Evolutionary conservation across 2,329 filamentous ascomycete genomes (phyloP), one percentile per base, ranked within the genome.

Genomic region (Chaetomium sp.): DNA sequence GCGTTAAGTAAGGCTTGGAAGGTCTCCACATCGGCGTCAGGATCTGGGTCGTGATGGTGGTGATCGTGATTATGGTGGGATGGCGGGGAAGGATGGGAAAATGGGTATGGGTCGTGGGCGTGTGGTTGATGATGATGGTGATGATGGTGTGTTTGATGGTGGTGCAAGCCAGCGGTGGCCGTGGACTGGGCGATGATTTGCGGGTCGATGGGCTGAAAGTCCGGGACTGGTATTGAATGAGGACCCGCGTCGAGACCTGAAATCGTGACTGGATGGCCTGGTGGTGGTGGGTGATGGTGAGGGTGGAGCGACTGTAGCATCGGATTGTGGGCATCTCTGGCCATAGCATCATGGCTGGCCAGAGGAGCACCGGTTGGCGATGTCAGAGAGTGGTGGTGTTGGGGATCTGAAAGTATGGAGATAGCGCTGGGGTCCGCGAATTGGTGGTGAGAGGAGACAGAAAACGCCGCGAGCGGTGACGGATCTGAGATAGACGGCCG

Each of bases 191-290:
- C 76, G 62, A 82, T 81, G 53, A 82, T 81, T 61, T 79, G 79
- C n/a, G 80, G 79, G 64, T 83, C 79, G 66, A 83, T 82, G 33
- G 79, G 80, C 52, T 81, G 77, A 64, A 78, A 79, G 34, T 75
- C 68, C 35, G 70, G 69, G 38, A 65, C 65, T 11, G 65, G 38
- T n/a, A 59, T 59, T 33, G 65, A 62, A 49, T 70, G 67, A 2
- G 68, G 55, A 27, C 69, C 60, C 32, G 67, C 27, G 63, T 67
- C 19, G 64, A 56, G 62, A 59, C 40, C 58, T 63, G 57, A 60
- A 62, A 42, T 62, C 58, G 34, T 14, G 3, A 49, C 40, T 2
- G 49, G 34, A 33, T 55, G 62, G 60, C 48, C 57, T 55, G 56
- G 58, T 54, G 47, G 68, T 47, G 74, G 70, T 12, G 66, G 68